Conservation (phyloP, 306 rosid genomes). For the Crotalaria pallida region DNA sequence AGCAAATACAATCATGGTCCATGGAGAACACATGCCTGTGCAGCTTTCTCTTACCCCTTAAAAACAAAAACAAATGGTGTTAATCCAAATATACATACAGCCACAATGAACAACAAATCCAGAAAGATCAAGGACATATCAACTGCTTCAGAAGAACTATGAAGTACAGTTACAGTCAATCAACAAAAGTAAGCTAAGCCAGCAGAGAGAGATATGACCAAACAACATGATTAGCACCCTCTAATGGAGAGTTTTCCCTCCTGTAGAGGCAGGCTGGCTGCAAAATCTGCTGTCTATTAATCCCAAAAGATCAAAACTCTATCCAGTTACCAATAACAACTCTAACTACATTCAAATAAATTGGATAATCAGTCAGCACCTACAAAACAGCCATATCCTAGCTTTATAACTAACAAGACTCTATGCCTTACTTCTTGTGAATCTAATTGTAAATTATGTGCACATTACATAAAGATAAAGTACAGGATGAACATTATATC, state of each 20-base stretch:
- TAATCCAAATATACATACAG: conserved; percentile 30
- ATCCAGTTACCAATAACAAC: conserved; percentile 12
- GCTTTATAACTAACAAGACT: conserved; percentile 38
- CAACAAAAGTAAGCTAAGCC: conserved; percentile 17
- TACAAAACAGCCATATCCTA: conserved; percentile 43
- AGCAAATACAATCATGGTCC: conserved; percentile 18
- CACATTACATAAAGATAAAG: conserved; percentile 21
- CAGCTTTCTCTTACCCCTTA: background rate
- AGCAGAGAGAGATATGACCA: conserved; percentile 26
- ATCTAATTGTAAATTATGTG: conserved; percentile 39
- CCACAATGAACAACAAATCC: conserved; percentile 29
- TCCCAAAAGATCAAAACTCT: conserved; percentile 26
- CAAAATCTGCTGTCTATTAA: conserved; percentile 23
- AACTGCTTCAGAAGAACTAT: conserved; percentile 22
- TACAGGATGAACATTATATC: conserved; percentile 15
- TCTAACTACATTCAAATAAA: conserved; percentile 29
- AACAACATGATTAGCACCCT: conserved; percentile 18
- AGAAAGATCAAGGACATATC: conserved; percentile 17
- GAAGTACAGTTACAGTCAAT: conserved; percentile 21
- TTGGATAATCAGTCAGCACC: conserved; percentile 30
- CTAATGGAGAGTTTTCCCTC: conserved; percentile 32
- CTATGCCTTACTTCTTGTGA: conserved; percentile 21
- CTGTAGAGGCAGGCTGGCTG: conserved; percentile 6
- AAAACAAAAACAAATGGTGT: conserved; percentile 26
- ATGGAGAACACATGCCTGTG: conserved; percentile 4